Evolutionary conservation across 2,329 filamentous ascomycete species (phyloP).

Genomic region (Emergomyces pasteurianus): DNA sequence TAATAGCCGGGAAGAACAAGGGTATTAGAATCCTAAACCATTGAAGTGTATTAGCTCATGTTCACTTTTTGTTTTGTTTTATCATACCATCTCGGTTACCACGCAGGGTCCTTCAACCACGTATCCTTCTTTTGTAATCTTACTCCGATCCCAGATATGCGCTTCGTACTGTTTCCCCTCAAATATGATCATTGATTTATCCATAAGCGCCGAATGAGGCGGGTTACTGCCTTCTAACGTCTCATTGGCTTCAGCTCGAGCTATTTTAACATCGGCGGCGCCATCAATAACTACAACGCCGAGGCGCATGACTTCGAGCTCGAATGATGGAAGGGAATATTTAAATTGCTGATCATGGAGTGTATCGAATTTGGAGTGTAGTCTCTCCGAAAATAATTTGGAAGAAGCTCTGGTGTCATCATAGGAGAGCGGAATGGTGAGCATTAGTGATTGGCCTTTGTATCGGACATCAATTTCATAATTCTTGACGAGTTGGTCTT

Average conservation of each 20-base stretch:
- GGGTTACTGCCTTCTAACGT: slow-evolving; percentile 5
- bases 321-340: slow-evolving; percentile 32
- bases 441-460: slow-evolving; percentile 34
- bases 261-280: slow-evolving; percentile 31
- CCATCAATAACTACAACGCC: slow-evolving; percentile 34
- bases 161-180: slow-evolving; percentile 31
- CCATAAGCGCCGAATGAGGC: slow-evolving; percentile 19
- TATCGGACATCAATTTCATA: slow-evolving; percentile 39
- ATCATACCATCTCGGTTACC: slow-evolving; percentile 29
- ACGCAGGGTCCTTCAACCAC: slow-evolving; percentile 17
- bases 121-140: slow-evolving; percentile 30
- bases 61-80: neutral
- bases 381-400: slow-evolving; percentile 17
- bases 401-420: slow-evolving; percentile 21
- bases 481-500: slow-evolving; percentile 10
- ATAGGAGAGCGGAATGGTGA: slow-evolving; percentile 24
- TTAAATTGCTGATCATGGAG: slow-evolving; percentile 37
- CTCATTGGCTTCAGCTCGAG: slow-evolving; percentile 8
- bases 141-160: slow-evolving; percentile 34
- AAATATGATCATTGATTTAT: slow-evolving; percentile 29
- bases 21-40: slow-evolving; percentile 34
- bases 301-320: slow-evolving; percentile 39
- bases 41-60: neutral
- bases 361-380: slow-evolving; percentile 31
- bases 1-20: slow-evolving; percentile 37